phyloP scores from a whole-genome alignment of 1,284 basidiomycete genomes.

The Sanghuangporus baumii region DNA sequence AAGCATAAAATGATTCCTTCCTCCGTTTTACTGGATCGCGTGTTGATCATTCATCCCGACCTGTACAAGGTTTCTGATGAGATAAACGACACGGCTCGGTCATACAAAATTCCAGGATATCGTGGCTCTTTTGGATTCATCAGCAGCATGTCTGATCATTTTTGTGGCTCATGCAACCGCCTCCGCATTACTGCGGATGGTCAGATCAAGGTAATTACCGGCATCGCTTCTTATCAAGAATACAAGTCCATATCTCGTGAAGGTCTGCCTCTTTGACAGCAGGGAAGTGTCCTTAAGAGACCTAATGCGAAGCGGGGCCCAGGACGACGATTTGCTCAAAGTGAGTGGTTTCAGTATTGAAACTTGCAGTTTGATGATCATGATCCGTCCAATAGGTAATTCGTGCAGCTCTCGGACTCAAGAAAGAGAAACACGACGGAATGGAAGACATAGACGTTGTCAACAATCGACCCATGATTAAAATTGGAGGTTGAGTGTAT shows the following conservation, averaged over 20 bases:
- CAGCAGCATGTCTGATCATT: constrained; percentile 89
- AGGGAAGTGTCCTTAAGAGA: constrained; percentile 81
- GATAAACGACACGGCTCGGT: constrained; percentile 76
- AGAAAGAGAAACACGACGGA: constrained; percentile 80
- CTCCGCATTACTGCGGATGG: constrained; percentile 84
- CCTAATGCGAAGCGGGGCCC: constrained; percentile 56
- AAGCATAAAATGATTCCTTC: constrained; percentile 78
- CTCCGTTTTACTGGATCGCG: constrained; percentile 47
- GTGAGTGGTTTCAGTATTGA: constrained; percentile 14
- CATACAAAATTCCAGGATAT: constrained; percentile 71
- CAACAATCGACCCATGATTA: constrained; percentile 82
- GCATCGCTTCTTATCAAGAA: not conserved
- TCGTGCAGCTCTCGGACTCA: constrained; percentile 60
- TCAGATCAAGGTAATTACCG: constrained; percentile 67
- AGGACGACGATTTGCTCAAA: constrained; percentile 51
- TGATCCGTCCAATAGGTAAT: constrained; percentile 44
- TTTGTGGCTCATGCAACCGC: constrained; percentile 82
- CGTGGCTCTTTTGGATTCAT: constrained; percentile 81
- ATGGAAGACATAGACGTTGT: constrained; percentile 77
- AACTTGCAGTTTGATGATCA: not conserved
- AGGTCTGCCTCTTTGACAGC: constrained; percentile 86
- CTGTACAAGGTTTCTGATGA: constrained; percentile 56
- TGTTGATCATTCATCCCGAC: constrained; percentile 43
- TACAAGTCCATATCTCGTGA: not conserved
- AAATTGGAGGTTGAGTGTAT: constrained; percentile 80